These are phyloP conservation scores for Prunella vulgaris DNA, from an alignment of 257 asterid species.

Conservation along the genomic window DNA sequence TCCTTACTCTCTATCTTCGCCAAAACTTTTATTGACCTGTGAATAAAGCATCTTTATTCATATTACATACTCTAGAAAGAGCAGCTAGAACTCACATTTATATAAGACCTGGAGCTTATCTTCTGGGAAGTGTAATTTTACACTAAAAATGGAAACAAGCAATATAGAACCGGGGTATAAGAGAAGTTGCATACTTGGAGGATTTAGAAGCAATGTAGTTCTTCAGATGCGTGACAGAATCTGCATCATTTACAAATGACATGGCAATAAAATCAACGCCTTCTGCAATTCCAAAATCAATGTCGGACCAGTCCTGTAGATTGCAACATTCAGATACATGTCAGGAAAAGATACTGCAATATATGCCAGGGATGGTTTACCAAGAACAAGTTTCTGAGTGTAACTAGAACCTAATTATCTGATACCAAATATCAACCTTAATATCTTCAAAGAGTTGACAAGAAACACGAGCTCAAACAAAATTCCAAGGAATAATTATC, in stretches of 20 bases:
- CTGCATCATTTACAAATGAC: constrained; percentile 76
- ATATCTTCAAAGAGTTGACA: background rate
- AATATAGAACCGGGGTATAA: background rate
- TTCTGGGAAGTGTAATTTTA: background rate
- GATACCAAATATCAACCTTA: background rate
- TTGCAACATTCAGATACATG: background rate
- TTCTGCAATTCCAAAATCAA: constrained; percentile 72
- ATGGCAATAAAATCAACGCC: constrained; percentile 76
- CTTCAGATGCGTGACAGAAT: constrained; percentile 56
- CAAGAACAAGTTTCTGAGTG: background rate
- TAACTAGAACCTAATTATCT: background rate
- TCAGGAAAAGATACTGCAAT: background rate
- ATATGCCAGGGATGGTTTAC: background rate
- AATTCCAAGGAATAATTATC: background rate
- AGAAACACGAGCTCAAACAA: background rate
- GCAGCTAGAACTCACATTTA: background rate
- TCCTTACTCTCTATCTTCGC: constrained; percentile 80
- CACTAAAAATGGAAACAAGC: background rate
- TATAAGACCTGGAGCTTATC: background rate
- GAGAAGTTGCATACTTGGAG: constrained; percentile 36
- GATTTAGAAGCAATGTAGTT: constrained; percentile 49
- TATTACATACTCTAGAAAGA: background rate
- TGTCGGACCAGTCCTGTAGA: constrained; percentile 74
- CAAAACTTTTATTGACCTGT: constrained; percentile 63
- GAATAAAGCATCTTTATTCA: constrained; percentile 11